Evolutionary conservation across 768 basidiomycete species (phyloP).

Genomic region (Tricholoma terreum): DNA sequence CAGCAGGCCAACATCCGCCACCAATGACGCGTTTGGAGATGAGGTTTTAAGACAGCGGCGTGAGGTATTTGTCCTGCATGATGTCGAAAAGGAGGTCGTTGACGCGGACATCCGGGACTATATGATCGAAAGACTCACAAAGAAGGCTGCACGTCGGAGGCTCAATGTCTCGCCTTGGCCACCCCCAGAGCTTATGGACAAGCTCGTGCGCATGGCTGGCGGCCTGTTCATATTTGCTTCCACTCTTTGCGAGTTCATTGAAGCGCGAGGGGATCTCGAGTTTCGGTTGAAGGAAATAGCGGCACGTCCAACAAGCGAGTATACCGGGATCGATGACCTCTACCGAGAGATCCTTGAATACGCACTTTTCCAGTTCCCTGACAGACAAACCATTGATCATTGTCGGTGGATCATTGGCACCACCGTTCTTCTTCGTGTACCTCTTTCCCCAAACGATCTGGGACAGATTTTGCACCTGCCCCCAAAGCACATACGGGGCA

Average conservation of each 20-base stretch:
- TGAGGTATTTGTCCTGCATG: constrained; percentile 21
- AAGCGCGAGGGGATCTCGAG: constrained; percentile 15
- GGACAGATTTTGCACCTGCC: constrained; percentile 11
- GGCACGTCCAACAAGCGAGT: constrained; percentile 10
- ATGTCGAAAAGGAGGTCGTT: constrained; percentile 18
- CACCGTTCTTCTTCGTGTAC: constrained; percentile 12
- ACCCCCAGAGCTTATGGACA: constrained; percentile 9
- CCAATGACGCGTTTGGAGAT: constrained; percentile 10
- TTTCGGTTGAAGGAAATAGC: constrained; percentile 14
- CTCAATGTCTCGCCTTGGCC: constrained; percentile 15
- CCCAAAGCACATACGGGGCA: constrained; percentile 16
- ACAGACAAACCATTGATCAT: constrained; percentile 8
- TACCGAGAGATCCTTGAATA: constrained; percentile 13
- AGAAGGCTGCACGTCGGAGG: constrained; percentile 6
- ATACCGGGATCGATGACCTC: constrained; percentile 14
- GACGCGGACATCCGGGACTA: constrained; percentile 21
- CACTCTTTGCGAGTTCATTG: constrained; percentile 17
- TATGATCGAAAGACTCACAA: constrained; percentile 4
- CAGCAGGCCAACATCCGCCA: constrained; percentile 17
- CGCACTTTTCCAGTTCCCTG: constrained; percentile 13
- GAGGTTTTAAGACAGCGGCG: constrained; percentile 5
- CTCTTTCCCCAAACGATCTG: constrained; percentile 13
- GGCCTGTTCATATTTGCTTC: constrained; percentile 21
- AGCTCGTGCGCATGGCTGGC: constrained; percentile 12
- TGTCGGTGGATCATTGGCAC: constrained; percentile 14